A percentile compares a stretch with the other conserved stretches of the same genome.
phyloP scores from a whole-genome alignment of 257 asterid genomes.

The Nicotiana obtusifolia region DNA sequence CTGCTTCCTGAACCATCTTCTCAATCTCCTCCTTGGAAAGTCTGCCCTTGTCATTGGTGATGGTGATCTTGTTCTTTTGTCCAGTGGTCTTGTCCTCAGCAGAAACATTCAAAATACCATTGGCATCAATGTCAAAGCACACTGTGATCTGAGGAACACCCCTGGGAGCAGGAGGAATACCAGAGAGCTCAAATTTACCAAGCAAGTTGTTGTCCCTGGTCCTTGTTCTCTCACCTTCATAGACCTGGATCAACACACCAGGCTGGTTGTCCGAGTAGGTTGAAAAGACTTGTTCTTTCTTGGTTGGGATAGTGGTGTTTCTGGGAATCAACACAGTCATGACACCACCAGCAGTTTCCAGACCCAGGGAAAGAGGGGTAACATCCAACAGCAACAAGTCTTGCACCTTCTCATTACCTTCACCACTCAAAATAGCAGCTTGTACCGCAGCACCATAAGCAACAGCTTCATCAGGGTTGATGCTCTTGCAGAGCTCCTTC shows the following conservation, averaged over 20 bases:
- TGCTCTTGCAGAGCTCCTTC: slow-evolving; percentile 85
- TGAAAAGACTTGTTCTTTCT: slow-evolving; percentile 78
- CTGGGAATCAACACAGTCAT: slow-evolving; percentile 76
- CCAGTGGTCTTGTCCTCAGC: slow-evolving; percentile 91
- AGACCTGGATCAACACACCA: slow-evolving; percentile 79
- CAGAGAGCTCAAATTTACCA: slow-evolving; percentile 78
- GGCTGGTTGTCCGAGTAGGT: slow-evolving; percentile 83
- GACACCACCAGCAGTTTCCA: slow-evolving; percentile 86
- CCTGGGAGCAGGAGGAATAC: slow-evolving; percentile 81
- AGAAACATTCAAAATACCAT: slow-evolving; percentile 70
- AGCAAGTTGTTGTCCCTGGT: slow-evolving; percentile 72
- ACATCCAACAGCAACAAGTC: slow-evolving; percentile 68
- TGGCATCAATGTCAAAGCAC: slow-evolving; percentile 80
- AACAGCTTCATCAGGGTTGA: slow-evolving; percentile 81
- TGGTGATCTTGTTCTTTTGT: slow-evolving; percentile 86
- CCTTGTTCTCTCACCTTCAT: slow-evolving; percentile 72
- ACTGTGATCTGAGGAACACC: slow-evolving; percentile 86
- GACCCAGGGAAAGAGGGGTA: slow-evolving; percentile 73
- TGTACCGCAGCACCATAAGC: slow-evolving; percentile 89
- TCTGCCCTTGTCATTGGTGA: slow-evolving; percentile 78
- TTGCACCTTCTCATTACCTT: slow-evolving; percentile 81
- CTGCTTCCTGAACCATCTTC: slow-evolving; percentile 86
- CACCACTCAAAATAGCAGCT: slow-evolving; percentile 80
- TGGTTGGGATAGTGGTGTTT: slow-evolving; percentile 78
- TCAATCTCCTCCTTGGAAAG: slow-evolving; percentile 80